phyloP scores from a whole-genome alignment of 176 grass and related monocot species.

The Echinochloa phyllopogon region DNA sequence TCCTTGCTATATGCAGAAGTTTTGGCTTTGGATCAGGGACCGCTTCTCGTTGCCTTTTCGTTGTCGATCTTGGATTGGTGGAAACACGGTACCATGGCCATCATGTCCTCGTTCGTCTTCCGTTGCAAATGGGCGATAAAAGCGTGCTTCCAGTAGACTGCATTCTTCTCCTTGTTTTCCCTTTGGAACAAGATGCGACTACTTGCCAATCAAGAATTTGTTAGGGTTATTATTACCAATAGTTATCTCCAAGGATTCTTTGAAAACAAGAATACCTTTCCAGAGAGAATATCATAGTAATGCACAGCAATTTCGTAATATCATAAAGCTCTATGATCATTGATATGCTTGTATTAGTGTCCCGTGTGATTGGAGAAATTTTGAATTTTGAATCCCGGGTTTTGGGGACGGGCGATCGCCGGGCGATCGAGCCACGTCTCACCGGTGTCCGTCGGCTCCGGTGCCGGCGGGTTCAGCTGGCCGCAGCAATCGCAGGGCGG shows the following conservation, averaged over 20 bases:
- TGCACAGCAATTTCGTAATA: too few species aligned
- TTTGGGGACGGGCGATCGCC: too few species aligned
- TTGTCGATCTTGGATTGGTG: slow-evolving; percentile 33
- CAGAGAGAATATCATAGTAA: background rate
- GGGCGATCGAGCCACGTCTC: too few species aligned
- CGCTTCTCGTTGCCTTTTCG: background rate
- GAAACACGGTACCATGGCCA: background rate
- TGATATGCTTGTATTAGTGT: too few species aligned
- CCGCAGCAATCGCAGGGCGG: too few species aligned
- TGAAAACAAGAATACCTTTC: background rate
- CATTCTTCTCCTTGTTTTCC: background rate
- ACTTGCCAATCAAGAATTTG: background rate
- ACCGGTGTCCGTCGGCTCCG: too few species aligned
- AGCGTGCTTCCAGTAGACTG: background rate
- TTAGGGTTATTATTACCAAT: background rate
- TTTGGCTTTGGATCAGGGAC: background rate
- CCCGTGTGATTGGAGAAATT: too few species aligned
- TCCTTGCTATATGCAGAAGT: background rate
- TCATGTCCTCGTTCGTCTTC: background rate
- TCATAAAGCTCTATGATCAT: too few species aligned
- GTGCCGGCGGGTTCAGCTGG: too few species aligned
- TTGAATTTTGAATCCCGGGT: too few species aligned
- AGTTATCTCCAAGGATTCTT: background rate
- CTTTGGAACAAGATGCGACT: background rate
- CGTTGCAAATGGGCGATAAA: background rate